Percentiles rank a stretch among this genome's conserved stretches.
Evolutionary conservation across 2,329 filamentous ascomycete genomes (phyloP).

Genomic region (Colletotrichum orchidophilum): DNA sequence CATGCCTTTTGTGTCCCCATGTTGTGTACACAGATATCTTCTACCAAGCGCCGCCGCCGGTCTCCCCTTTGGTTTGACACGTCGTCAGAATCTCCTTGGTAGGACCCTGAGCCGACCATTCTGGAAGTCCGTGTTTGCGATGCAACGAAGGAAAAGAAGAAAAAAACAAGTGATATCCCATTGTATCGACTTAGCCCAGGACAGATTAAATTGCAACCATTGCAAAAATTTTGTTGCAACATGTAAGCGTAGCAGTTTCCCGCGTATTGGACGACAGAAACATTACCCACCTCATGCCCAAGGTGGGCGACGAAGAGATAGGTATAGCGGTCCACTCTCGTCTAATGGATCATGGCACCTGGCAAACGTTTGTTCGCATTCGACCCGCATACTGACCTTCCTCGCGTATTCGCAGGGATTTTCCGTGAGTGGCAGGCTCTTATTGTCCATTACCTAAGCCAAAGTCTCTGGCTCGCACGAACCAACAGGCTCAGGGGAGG

Average conservation of each 20-base stretch:
- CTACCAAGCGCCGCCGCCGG: neutral
- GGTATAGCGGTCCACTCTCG: neutral
- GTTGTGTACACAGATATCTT: neutral
- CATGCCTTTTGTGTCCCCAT: neutral
- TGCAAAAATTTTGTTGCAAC: neutral
- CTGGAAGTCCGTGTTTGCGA: neutral
- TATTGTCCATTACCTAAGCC: neutral
- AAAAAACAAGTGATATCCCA: too few species aligned
- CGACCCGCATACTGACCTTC: neutral
- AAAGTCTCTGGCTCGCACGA: neutral
- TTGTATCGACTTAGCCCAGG: too few species aligned
- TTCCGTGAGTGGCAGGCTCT: neutral
- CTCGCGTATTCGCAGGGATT: neutral
- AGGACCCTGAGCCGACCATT: neutral
- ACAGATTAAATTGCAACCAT: neutral
- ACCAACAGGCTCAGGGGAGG: neutral
- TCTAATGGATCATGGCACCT: slow-evolving; percentile 15
- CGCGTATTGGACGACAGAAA: neutral
- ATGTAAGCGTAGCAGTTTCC: neutral
- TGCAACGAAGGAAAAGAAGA: too few species aligned
- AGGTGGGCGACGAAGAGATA: neutral
- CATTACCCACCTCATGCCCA: neutral
- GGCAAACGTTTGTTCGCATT: neutral
- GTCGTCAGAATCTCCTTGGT: slow-evolving; percentile 2
- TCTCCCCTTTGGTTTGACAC: neutral